Percentiles rank a stretch among this genome's conserved stretches.
These are phyloP conservation scores for Bauhinia variegata DNA, from an alignment of 306 rosid genomes.

Conservation along the genomic window DNA sequence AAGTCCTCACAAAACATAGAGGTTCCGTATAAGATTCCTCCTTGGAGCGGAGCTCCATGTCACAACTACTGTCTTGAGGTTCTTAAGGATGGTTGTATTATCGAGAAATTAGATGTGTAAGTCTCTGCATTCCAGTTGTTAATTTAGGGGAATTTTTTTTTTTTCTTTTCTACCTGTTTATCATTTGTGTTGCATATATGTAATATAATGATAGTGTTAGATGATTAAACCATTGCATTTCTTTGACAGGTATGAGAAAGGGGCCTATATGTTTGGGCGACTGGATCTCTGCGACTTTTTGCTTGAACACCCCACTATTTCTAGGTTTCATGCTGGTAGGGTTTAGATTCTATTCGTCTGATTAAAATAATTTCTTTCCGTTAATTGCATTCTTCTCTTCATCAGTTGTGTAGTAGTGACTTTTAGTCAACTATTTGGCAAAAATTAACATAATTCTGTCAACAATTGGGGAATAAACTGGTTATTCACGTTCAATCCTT, in stretches of 20 bases:
- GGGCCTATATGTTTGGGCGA: constrained; percentile 96
- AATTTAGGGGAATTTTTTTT: background rate
- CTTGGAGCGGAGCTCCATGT: constrained; percentile 78
- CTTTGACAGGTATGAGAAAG: constrained; percentile 63
- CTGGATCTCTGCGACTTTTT: constrained; percentile 87
- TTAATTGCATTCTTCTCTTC: background rate
- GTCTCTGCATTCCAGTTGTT: constrained; percentile 7
- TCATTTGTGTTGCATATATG: background rate
- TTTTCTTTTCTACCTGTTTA: background rate
- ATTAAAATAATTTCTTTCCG: background rate
- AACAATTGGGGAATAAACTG: background rate
- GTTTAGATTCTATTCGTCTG: background rate
- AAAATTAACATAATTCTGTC: background rate
- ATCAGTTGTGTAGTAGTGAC: background rate
- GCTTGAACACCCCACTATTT: constrained; percentile 84
- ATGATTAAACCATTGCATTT: background rate
- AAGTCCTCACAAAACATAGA: constrained; percentile 38
- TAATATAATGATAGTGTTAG: background rate
- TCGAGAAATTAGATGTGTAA: constrained; percentile 60
- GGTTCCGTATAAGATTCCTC: constrained; percentile 78
- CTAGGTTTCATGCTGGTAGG: constrained; percentile 90
- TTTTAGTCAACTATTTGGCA: background rate
- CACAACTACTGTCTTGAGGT: constrained; percentile 81
- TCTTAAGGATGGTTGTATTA: constrained; percentile 80
- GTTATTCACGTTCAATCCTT: no score